phyloP scores from a whole-genome alignment of 805 yeast species.

The Candida maris region DNA sequence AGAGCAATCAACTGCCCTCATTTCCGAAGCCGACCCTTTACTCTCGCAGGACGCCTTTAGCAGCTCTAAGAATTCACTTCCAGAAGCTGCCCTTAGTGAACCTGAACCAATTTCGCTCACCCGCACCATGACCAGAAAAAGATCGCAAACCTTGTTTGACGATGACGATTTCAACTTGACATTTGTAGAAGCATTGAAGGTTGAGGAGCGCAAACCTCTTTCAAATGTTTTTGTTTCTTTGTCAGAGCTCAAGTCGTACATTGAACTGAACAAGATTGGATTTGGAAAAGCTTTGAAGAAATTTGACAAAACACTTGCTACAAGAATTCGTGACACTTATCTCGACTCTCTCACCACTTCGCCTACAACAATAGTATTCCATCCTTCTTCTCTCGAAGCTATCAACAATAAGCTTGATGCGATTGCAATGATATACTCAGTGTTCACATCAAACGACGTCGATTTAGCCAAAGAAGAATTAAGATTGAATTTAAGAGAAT shows the following conservation, averaged over 20 bases:
- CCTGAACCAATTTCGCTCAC: constrained; percentile 17
- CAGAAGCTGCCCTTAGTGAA: constrained; percentile 6
- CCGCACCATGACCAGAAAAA: constrained; percentile 19
- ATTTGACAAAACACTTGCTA: constrained; percentile 78
- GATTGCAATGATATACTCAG: constrained; percentile 36
- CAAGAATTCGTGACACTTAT: constrained; percentile 57
- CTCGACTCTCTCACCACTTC: constrained; percentile 39
- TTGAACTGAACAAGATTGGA: constrained; percentile 84
- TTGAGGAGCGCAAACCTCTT: constrained; percentile 65
- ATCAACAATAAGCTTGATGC: constrained; percentile 54
- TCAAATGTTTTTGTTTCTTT: constrained; percentile 66
- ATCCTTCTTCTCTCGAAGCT: constrained; percentile 39
- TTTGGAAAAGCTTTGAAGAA: constrained; percentile 87
- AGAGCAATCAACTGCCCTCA: constrained; percentile 2
- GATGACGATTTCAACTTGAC: constrained; percentile 36
- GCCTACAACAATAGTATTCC: constrained; percentile 53
- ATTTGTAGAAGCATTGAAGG: constrained; percentile 47
- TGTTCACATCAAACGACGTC: constrained; percentile 35
- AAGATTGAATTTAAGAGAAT: constrained; percentile 68
- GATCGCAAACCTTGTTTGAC: constrained; percentile 32
- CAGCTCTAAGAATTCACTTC: constrained; percentile 9
- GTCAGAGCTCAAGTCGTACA: constrained; percentile 77
- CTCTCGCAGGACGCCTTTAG: constrained; percentile 16
- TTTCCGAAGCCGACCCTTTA: constrained; percentile 10
- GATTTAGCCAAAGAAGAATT: constrained; percentile 43